These are phyloP conservation scores for Fusarium transvaalense DNA, from an alignment of 2,329 filamentous ascomycete genomes.

Conservation along the genomic window DNA sequence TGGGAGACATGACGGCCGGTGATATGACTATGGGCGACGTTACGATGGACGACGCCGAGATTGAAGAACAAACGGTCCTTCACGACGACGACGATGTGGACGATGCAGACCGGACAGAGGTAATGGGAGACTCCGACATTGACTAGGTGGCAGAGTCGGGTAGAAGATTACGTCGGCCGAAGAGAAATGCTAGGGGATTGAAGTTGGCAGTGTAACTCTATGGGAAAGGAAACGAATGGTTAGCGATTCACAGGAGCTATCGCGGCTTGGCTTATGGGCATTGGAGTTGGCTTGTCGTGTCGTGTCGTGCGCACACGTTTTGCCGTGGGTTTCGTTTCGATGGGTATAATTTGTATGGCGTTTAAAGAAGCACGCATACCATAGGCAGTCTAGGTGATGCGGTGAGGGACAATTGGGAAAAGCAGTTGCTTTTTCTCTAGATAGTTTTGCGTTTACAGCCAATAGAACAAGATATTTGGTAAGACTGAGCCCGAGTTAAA, in stretches of 20 bases:
- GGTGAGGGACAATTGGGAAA: conserved; percentile 28
- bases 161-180: not conserved
- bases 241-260: conserved; percentile 32
- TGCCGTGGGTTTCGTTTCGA: conserved; percentile 13
- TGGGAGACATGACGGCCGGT: conserved; percentile 51
- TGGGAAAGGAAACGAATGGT: conserved; percentile 26
- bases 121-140: conserved; percentile 54
- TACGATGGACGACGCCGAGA: conserved; percentile 66
- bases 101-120: conserved; percentile 56
- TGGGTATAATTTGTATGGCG: conserved; percentile 34
- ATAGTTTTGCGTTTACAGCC: conserved; percentile 3
- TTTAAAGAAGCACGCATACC: conserved; percentile 27
- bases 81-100: conserved; percentile 62
- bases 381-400: conserved; percentile 7
- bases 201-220: conserved; percentile 22
- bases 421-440: conserved; percentile 9
- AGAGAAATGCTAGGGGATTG: not conserved
- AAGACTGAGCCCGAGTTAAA: not conserved
- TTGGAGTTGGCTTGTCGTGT: conserved; percentile 31
- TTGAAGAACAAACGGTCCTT: conserved; percentile 60
- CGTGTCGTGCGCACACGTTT: conserved; percentile 9
- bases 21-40: conserved; percentile 54
- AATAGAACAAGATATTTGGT: conserved; percentile 28
- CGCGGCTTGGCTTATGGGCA: conserved; percentile 21
- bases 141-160: conserved; percentile 38